Evolutionary conservation across 371 early-diverging fungal species (phyloP).

Genomic region (Mucor plumbeus): DNA sequence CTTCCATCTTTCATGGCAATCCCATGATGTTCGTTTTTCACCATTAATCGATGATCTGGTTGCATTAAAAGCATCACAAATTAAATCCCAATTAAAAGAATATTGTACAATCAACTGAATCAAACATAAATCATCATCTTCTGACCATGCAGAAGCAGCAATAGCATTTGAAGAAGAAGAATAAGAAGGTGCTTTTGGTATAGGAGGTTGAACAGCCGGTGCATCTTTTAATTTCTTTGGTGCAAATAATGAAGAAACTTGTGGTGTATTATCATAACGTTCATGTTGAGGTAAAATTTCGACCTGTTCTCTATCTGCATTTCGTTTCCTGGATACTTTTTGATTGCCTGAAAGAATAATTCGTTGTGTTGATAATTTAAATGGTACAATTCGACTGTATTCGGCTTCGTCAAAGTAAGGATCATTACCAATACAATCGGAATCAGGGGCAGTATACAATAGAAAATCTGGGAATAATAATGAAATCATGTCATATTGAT

Average conservation of each 20-base stretch:
- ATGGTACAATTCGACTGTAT: constrained; percentile 43
- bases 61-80: constrained; percentile 64
- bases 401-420: constrained; percentile 54
- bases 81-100: constrained; percentile 73
- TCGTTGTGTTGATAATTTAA: constrained; percentile 49
- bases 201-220: constrained; percentile 46
- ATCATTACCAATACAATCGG: constrained; percentile 50
- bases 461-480: constrained; percentile 48
- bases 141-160: constrained; percentile 57
- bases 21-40: constrained; percentile 67
- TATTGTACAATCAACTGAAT: constrained; percentile 60
- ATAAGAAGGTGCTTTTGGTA: constrained; percentile 15
- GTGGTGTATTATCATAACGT: constrained; percentile 23
- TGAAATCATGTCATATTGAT: constrained; percentile 26
- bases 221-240: constrained; percentile 59
- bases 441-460: constrained; percentile 50
- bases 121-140: constrained; percentile 73
- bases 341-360: constrained; percentile 34
- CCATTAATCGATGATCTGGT: constrained; percentile 58
- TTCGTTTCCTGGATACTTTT: neutral
- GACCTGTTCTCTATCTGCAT: constrained; percentile 28
- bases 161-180: neutral
- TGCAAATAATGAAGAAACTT: constrained; percentile 43
- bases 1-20: constrained; percentile 65
- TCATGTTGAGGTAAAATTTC: constrained; percentile 27